Conservation (phyloP, 352 stramenopile species). For the Phytophthora crassamura region DNA sequence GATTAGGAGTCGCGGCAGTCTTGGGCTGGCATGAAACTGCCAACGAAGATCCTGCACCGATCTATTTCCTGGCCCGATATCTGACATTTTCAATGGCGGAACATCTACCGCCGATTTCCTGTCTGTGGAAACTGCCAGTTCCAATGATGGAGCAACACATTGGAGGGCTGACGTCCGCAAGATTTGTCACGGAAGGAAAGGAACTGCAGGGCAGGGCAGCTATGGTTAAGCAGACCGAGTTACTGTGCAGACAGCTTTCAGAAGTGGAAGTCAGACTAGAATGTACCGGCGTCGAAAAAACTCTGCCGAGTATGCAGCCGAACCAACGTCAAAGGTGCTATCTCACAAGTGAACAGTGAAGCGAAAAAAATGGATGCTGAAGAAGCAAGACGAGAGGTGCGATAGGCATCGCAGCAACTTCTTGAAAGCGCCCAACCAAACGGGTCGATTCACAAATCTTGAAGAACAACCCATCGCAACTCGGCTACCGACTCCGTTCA, state of each 20-base stretch:
- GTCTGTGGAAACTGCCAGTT: constrained; percentile 39
- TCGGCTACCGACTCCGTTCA: constrained; percentile 12
- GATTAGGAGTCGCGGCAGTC: constrained; percentile 62
- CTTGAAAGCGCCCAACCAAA: constrained; percentile 44
- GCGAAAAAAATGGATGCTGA: constrained; percentile 46
- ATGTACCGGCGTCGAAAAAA: not conserved
- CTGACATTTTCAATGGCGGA: constrained; percentile 68
- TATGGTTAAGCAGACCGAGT: constrained; percentile 35
- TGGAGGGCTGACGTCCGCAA: constrained; percentile 19
- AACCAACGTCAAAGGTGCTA: constrained; percentile 32
- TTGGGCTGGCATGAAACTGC: constrained; percentile 53
- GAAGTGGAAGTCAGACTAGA: constrained; percentile 31
- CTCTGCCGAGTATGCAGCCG: constrained; percentile 2
- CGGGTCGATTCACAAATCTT: constrained; percentile 51
- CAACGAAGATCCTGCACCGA: constrained; percentile 59
- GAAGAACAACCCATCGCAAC: constrained; percentile 47
- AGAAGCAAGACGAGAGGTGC: constrained; percentile 28
- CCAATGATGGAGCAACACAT: constrained; percentile 41
- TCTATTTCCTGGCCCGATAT: constrained; percentile 55
- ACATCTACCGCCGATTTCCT: constrained; percentile 60
- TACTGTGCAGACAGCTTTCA: constrained; percentile 40
- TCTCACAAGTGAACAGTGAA: constrained; percentile 38
- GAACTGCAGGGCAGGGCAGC: constrained; percentile 34
- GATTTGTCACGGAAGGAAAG: constrained; percentile 30
- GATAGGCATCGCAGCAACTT: constrained; percentile 36